Conservation (phyloP, 2,329 filamentous ascomycete genomes). For the Aspergillus fumigatiaffinis region DNA sequence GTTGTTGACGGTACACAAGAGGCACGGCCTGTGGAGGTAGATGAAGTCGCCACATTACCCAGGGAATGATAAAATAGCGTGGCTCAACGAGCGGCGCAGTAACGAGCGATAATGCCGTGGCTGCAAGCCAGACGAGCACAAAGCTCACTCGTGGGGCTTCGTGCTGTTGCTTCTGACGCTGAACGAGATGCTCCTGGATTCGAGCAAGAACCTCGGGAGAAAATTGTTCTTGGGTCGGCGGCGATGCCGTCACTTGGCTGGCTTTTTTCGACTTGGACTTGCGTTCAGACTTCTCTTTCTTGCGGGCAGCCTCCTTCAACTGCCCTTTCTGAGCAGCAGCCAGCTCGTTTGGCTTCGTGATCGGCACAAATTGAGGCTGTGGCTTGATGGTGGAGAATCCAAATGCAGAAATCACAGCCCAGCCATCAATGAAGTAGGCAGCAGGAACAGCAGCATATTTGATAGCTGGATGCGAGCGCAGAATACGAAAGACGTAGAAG, state of each 20-base stretch:
- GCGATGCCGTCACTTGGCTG: neutral
- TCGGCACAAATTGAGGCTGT: conserved; percentile 18
- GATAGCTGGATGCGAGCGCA: conserved; percentile 61
- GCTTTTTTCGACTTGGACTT: conserved; percentile 21
- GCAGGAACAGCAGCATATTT: conserved; percentile 65
- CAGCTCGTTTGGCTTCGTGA: conserved; percentile 9
- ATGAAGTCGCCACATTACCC: conserved; percentile 86
- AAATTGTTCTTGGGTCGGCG: conserved; percentile 16
- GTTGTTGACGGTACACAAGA: conserved; percentile 24
- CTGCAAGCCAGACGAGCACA: conserved; percentile 59
- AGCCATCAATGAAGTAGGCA: conserved; percentile 68
- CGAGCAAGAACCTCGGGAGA: conserved; percentile 26
- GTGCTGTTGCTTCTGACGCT: conserved; percentile 27
- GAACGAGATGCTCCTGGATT: conserved; percentile 26
- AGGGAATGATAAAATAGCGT: conserved; percentile 91
- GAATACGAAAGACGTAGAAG: conserved; percentile 90
- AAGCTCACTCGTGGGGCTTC: conserved; percentile 47
- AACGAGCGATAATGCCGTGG: conserved; percentile 73
- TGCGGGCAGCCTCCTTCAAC: conserved; percentile 17
- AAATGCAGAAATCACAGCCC: conserved; percentile 63
- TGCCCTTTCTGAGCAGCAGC: conserved; percentile 14
- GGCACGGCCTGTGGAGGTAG: conserved; percentile 52
- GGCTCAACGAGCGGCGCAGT: conserved; percentile 93
- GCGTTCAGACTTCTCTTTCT: conserved; percentile 19
- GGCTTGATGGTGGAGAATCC: conserved; percentile 37